phyloP scores from a whole-genome alignment of 2,329 filamentous ascomycete genomes.

The Sordariomycetes sp. region DNA sequence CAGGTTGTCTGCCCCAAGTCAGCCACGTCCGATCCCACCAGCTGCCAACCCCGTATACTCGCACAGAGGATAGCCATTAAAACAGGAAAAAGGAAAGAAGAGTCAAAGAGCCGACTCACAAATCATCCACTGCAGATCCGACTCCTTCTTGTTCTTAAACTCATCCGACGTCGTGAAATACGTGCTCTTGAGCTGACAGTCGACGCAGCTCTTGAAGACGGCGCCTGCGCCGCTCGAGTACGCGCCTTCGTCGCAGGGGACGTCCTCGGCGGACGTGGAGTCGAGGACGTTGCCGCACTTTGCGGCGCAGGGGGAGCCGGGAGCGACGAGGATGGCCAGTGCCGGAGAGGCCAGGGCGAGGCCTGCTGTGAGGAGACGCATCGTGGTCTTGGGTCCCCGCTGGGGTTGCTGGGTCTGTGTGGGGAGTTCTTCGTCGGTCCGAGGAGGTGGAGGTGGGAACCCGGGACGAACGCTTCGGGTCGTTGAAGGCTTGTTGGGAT shows the following conservation, averaged over 20 bases:
- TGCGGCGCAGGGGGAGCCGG: constrained; percentile 32
- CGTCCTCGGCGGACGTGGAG: constrained; percentile 28
- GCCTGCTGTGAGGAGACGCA: neutral
- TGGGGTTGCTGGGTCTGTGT: neutral
- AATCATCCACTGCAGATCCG: constrained; percentile 39
- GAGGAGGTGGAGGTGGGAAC: neutral
- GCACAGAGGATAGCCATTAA: too few relatives aligned
- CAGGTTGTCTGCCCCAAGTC: constrained; percentile 34
- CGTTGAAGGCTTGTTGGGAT: neutral
- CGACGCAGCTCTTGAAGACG: constrained; percentile 37
- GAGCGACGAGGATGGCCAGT: constrained; percentile 25
- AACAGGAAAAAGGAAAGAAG: too few relatives aligned
- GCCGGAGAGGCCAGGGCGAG: neutral
- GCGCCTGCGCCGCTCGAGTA: constrained; percentile 27
- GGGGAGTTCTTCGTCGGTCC: neutral
- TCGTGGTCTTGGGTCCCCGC: neutral
- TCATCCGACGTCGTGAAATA: constrained; percentile 18
- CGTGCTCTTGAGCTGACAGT: constrained; percentile 36
- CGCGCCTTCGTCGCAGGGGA: constrained; percentile 29
- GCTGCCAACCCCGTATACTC: neutral
- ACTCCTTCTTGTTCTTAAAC: constrained; percentile 16
- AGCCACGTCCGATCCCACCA: neutral
- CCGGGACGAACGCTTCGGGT: neutral
- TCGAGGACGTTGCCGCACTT: constrained; percentile 40
- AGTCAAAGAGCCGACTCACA: constrained; percentile 25